Evolutionary conservation across 495 filamentous ascomycete genomes (phyloP).

Genomic region (Trichoderma asperelloides): DNA sequence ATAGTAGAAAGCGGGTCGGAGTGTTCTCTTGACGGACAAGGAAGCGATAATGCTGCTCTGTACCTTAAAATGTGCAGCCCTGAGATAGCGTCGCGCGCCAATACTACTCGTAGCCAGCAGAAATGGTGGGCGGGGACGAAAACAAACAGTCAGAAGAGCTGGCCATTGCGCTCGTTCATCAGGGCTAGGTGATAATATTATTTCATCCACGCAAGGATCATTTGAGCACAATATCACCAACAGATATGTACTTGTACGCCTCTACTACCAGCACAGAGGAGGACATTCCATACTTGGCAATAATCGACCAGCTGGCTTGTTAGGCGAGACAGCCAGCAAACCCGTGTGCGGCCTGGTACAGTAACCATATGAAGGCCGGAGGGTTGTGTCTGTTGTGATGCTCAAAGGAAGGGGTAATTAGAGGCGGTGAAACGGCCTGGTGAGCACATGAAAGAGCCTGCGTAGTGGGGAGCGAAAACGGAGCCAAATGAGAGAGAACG

Average conservation of each 20-base stretch:
- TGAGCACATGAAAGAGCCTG: background rate
- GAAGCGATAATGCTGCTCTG: too few species aligned
- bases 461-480: background rate
- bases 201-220: background rate
- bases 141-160: background rate
- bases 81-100: background rate
- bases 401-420: background rate
- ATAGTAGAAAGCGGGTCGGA: too few species aligned
- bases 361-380: background rate
- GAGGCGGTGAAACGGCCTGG: constrained; percentile 1
- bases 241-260: background rate
- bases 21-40: too few species aligned
- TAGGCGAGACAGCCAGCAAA: background rate
- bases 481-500: background rate
- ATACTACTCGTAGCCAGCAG: background rate
- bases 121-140: background rate
- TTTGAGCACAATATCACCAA: background rate
- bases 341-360: background rate
- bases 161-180: background rate
- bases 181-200: background rate
- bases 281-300: background rate
- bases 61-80: too few species aligned
- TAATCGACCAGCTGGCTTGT: background rate
- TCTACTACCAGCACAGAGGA: background rate
- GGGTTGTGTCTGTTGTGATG: background rate